Evolutionary conservation across 345 rosid genomes (phyloP).

Genomic region (Physaria fendleri): DNA sequence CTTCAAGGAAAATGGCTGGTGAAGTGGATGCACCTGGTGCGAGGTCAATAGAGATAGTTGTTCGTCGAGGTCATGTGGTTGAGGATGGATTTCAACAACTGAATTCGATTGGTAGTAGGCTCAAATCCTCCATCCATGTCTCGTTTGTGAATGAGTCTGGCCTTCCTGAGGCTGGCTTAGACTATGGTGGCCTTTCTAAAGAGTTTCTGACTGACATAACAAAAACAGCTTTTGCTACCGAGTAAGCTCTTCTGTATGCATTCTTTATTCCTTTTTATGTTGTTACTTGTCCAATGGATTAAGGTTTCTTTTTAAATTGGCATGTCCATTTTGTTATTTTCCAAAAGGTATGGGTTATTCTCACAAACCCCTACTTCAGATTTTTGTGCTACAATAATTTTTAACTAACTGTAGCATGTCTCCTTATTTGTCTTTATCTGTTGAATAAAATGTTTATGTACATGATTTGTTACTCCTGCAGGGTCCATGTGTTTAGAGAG

Average conservation of each 20-base stretch:
- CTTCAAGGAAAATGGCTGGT: slow-evolving; percentile 81
- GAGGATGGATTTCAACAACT: slow-evolving; percentile 91
- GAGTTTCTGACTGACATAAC: slow-evolving; percentile 96
- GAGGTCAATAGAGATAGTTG: slow-evolving; percentile 72
- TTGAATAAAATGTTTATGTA: slow-evolving; percentile 23
- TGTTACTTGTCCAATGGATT: slow-evolving; percentile 11
- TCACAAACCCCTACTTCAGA: too few species aligned
- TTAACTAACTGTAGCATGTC: not conserved
- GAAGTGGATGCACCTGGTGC: slow-evolving; percentile 83
- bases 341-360: slow-evolving; percentile 74
- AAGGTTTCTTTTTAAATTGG: not conserved
- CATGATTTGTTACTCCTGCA: slow-evolving; percentile 34
- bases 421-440: slow-evolving; percentile 1
- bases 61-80: slow-evolving; percentile 83
- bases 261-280: slow-evolving; percentile 1
- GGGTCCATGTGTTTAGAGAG: slow-evolving; percentile 96
- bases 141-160: slow-evolving; percentile 96
- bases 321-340: slow-evolving; percentile 11
- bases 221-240: slow-evolving; percentile 83
- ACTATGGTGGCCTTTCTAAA: slow-evolving; percentile 94
- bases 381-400: slow-evolving; percentile 7
- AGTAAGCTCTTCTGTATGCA: slow-evolving; percentile 49
- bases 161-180: slow-evolving; percentile 97
- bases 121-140: slow-evolving; percentile 88
- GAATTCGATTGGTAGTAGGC: slow-evolving; percentile 71